Evolutionary conservation across 192 early-diverging fungal genomes (phyloP), one percentile per base, ranked within the genome.

Genomic region (Coemansia sp.): DNA sequence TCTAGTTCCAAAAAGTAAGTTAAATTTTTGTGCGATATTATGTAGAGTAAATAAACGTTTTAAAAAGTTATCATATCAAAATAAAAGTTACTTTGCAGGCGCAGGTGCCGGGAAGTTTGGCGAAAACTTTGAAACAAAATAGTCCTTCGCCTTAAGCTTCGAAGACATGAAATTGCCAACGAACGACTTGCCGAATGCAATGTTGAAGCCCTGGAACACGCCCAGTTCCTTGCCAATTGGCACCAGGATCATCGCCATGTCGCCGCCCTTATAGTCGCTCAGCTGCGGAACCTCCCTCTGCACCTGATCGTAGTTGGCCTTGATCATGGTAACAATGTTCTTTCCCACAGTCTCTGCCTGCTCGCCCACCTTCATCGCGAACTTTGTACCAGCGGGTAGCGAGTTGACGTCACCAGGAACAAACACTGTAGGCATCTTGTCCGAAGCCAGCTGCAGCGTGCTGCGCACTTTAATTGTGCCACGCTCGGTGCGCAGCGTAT

Each of bases 361-460:
- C 17, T 60, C 66, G 0, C 27, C 61, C 4, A 61, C 73, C 38
- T 69, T 62, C 2, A 69, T 19, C 0, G 66, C 62, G 23, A 55
- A 69, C 22, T 81, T 81, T 14, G 57, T 54, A 1, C 68, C 69
- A 0, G 44, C 63, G 0, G 79, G 73, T 25, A 62, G 18, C 27
- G 78, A 68, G 14, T 77, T 65, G 13, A 79, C 78, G 21, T 86
- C 84, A 22, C 84, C 84, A 0, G 78, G 61, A 0, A 69, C 83
- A 57, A 86, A 86, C 11, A 86, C 71, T 12, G 76, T 67, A 6
- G 58, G 41, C 22, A 79, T 59, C 0, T 17, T n/a, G 0, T 64
- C 44, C 1, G 53, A 44, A 17, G 63, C 55, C 12, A 84, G n/a
- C 44, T 86, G 84, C 17, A 84, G 49, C 4, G 81, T 84, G 3